Evolutionary conservation across 345 rosid species (phyloP).

Genomic region (Linum tenue): DNA sequence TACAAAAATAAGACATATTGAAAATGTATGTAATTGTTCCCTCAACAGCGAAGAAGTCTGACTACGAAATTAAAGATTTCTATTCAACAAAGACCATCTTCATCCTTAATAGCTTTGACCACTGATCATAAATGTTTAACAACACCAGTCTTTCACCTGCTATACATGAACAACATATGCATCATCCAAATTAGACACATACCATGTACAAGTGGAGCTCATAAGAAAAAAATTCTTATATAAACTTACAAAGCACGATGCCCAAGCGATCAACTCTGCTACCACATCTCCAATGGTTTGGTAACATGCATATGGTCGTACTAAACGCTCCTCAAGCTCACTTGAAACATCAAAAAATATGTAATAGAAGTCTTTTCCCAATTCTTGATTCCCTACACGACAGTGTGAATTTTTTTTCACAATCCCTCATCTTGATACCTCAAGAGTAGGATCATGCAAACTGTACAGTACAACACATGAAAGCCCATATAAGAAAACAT

Average conservation of each 20-base stretch:
- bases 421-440: neutral
- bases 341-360: neutral
- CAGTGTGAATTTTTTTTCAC: neutral
- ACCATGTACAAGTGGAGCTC: too few relatives aligned
- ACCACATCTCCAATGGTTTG: neutral
- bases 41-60: too few relatives aligned
- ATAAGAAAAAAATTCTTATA: too few relatives aligned
- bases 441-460: neutral
- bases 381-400: neutral
- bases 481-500: neutral
- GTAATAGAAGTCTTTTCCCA: neutral
- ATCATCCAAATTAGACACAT: too few relatives aligned
- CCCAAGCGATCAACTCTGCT: neutral
- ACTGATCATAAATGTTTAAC: too few relatives aligned
- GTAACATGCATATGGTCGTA: neutral
- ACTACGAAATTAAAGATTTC: too few relatives aligned
- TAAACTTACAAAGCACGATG: neutral
- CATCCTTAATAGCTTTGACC: too few relatives aligned
- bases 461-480: neutral
- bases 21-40: too few relatives aligned
- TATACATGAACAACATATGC: too few relatives aligned
- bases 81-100: too few relatives aligned
- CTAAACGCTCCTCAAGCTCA: neutral
- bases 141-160: too few relatives aligned
- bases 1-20: too few relatives aligned